phyloP scores from a whole-genome alignment of 345 rosid species.

The Boechera divaricarpa region DNA sequence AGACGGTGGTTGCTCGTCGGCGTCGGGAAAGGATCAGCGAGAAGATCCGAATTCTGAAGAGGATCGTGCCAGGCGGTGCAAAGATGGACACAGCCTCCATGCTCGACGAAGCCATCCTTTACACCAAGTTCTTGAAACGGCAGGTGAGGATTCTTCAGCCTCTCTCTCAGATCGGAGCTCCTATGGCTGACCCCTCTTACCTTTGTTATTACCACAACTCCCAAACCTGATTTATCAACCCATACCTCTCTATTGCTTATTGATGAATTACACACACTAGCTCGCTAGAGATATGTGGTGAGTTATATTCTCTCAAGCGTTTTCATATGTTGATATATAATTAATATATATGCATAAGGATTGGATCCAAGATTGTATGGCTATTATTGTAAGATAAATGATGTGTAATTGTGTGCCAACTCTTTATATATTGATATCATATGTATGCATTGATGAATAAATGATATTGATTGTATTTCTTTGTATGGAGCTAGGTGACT shows the following conservation, averaged over 20 bases:
- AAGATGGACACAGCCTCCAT: conserved; percentile 98
- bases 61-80: conserved; percentile 93
- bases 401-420: neutral
- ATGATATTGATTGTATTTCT: conserved; percentile 12
- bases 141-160: conserved; percentile 77
- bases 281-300: neutral
- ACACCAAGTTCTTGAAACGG: conserved; percentile 90
- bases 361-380: conserved; percentile 3
- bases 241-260: neutral
- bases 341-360: conserved; percentile 8
- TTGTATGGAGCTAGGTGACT: neutral
- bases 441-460: conserved; percentile 17
- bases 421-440: conserved; percentile 3
- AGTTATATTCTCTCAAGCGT: neutral
- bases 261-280: neutral
- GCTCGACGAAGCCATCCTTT: conserved; percentile 92
- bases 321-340: conserved; percentile 7
- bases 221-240: neutral
- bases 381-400: neutral
- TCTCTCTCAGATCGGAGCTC: conserved; percentile 43
- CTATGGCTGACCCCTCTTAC: conserved; percentile 36
- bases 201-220: conserved; percentile 35
- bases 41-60: conserved; percentile 82
- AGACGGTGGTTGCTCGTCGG: conserved; percentile 92
- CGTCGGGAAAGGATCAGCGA: conserved; percentile 93